These are phyloP conservation scores for Aureobasidium mangrovei DNA, from an alignment of 2,329 filamentous ascomycete genomes.

Conservation along the genomic window DNA sequence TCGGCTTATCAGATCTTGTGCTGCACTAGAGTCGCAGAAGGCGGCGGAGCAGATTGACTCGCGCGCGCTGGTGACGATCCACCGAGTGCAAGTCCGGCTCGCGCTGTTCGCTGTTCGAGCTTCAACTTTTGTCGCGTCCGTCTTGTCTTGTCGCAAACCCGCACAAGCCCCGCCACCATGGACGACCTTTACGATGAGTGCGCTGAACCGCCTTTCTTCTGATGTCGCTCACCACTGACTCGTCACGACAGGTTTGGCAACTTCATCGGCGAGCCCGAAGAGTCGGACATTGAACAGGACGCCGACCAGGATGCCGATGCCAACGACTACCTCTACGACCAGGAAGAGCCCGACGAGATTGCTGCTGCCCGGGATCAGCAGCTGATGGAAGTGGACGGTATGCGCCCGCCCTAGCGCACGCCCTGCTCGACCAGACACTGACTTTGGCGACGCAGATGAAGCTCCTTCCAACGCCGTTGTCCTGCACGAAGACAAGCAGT, in stretches of 20 bases:
- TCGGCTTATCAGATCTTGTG: not conserved
- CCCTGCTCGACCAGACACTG: not conserved
- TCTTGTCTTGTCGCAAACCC: not conserved
- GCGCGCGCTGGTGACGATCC: constrained; percentile 2
- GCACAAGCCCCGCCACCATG: constrained; percentile 45
- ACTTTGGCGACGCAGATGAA: constrained; percentile 46
- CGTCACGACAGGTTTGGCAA: constrained; percentile 70
- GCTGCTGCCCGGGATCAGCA: constrained; percentile 58
- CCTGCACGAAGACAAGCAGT: constrained; percentile 97
- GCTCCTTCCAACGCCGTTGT: constrained; percentile 95
- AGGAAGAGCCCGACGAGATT: constrained; percentile 54
- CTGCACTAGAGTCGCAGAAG: not conserved
- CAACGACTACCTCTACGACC: constrained; percentile 70
- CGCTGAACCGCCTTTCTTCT: constrained; percentile 8
- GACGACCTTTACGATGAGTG: constrained; percentile 98
- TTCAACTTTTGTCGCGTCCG: constrained; percentile 13
- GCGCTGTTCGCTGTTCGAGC: constrained; percentile 8
- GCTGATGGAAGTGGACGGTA: constrained; percentile 87
- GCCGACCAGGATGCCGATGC: constrained; percentile 51
- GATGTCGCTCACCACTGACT: constrained; percentile 12
- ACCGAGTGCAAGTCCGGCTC: not conserved
- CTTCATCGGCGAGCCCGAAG: constrained; percentile 89
- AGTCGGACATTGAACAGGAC: constrained; percentile 79
- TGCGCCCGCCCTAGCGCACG: constrained; percentile 18
- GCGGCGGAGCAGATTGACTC: not conserved